Conservation (phyloP, 2,329 filamentous ascomycete genomes). For the Fusarium coffeatum region DNA sequence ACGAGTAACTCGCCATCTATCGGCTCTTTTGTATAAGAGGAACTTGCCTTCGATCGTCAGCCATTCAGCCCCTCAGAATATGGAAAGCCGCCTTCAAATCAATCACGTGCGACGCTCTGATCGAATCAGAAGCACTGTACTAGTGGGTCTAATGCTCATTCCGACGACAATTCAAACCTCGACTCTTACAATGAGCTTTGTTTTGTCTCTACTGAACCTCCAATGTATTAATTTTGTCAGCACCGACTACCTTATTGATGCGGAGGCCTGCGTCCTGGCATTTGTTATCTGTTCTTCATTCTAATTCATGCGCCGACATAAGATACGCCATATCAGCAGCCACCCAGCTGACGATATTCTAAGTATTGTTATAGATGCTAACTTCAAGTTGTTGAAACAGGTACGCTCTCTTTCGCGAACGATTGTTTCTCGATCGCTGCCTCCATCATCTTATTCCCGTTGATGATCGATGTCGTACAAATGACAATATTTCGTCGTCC, state of each 20-base stretch:
- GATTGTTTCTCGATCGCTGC: conserved; percentile 79
- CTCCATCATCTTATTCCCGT: conserved; percentile 89
- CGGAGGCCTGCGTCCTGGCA: background rate
- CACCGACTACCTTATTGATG: background rate
- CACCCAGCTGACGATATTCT: conserved; percentile 19
- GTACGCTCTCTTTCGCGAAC: conserved; percentile 61
- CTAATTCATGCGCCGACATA: conserved; percentile 3
- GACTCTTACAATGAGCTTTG: conserved; percentile 24
- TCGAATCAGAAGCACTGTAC: conserved; percentile 40
- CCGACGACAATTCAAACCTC: conserved; percentile 29
- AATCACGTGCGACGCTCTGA: conserved; percentile 42
- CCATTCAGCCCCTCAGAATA: conserved; percentile 47
- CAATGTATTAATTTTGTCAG: background rate
- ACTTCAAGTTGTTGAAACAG: conserved; percentile 36
- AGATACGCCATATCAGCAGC: conserved; percentile 18
- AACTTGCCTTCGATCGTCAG: conserved; percentile 43
- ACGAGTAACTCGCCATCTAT: conserved; percentile 38
- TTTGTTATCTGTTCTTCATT: background rate
- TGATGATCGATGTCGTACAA: conserved; percentile 91
- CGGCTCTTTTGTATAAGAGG: conserved; percentile 36
- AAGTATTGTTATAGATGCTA: conserved; percentile 40
- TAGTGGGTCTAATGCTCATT: conserved; percentile 40
- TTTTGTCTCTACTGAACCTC: background rate
- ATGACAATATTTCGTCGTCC: conserved; percentile 86
- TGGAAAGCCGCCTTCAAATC: conserved; percentile 40